These are phyloP conservation scores for Neofusicoccum ribis DNA, from an alignment of 2,329 filamentous ascomycete genomes.

Conservation along the genomic window DNA sequence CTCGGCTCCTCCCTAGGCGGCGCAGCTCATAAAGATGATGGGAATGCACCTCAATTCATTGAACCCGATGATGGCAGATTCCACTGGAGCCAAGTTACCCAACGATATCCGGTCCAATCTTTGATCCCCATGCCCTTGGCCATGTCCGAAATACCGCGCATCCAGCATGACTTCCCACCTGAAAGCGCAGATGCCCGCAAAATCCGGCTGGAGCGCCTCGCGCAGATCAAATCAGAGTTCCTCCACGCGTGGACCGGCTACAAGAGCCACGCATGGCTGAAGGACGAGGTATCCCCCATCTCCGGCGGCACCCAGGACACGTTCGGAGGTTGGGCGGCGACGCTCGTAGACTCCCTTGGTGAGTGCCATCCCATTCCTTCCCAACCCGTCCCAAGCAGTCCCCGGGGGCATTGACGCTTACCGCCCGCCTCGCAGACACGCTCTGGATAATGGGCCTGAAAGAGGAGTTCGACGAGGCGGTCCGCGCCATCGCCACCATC, in stretches of 20 bases:
- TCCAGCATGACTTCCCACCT: conserved; percentile 32
- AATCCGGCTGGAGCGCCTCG: conserved; percentile 29
- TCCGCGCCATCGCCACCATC: conserved; percentile 67
- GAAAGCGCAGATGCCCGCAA: conserved; percentile 26
- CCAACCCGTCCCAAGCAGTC: not conserved
- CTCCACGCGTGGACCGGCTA: conserved; percentile 57
- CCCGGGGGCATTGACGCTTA: not conserved
- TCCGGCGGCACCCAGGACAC: conserved; percentile 54
- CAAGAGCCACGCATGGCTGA: conserved; percentile 62
- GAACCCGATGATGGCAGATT: too few species aligned
- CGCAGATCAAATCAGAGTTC: conserved; percentile 35
- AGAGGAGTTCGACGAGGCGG: conserved; percentile 77
- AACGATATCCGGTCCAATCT: too few species aligned
- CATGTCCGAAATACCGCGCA: conserved; percentile 30
- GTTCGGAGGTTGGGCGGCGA: conserved; percentile 68
- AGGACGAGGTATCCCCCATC: conserved; percentile 63
- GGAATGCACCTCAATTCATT: too few species aligned
- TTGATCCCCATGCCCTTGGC: too few species aligned
- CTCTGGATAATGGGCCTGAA: conserved; percentile 83
- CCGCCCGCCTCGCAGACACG: conserved; percentile 60
- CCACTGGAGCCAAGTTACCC: too few species aligned
- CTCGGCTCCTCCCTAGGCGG: too few species aligned
- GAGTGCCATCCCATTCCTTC: too few species aligned
- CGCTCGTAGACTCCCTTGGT: conserved; percentile 57
- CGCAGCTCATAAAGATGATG: too few species aligned